Percentiles rank a stretch among this genome's conserved stretches.
phyloP scores from a whole-genome alignment of 352 stramenopile genomes.

The Globisporangium takayamanum region DNA sequence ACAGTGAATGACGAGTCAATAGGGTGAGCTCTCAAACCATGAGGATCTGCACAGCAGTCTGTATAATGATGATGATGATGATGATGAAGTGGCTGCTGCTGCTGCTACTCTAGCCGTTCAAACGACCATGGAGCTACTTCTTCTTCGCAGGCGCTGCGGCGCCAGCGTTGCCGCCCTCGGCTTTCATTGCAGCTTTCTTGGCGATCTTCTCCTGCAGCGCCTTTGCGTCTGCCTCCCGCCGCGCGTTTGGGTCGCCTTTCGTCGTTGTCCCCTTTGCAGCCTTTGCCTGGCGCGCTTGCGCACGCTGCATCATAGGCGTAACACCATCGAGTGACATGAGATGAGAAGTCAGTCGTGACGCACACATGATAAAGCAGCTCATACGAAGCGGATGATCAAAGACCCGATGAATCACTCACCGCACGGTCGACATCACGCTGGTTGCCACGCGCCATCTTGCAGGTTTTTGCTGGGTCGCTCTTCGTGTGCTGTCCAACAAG shows the following conservation, averaged over 20 bases:
- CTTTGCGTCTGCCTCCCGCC: slow-evolving; percentile 67
- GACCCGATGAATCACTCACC: slow-evolving; percentile 24
- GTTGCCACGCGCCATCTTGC: slow-evolving; percentile 70
- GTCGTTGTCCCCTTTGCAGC: slow-evolving; percentile 21
- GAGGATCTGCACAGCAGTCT: background rate
- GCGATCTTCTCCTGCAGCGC: slow-evolving; percentile 80
- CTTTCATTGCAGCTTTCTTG: slow-evolving; percentile 60
- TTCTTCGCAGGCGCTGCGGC: slow-evolving; percentile 26
- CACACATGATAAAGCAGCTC: background rate
- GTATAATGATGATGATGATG: slow-evolving; percentile 10
- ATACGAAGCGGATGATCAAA: background rate
- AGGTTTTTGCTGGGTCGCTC: background rate
- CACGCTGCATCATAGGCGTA: slow-evolving; percentile 27
- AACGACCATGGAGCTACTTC: slow-evolving; percentile 10
- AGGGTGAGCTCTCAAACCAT: background rate
- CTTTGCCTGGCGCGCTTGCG: slow-evolving; percentile 64
- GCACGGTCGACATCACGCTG: slow-evolving; percentile 70
- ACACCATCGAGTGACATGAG: background rate
- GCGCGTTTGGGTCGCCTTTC: slow-evolving; percentile 53
- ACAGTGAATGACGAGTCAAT: too few species aligned
- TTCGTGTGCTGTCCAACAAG: background rate
- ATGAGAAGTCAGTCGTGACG: background rate
- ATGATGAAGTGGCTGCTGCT: background rate
- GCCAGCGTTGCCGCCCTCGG: slow-evolving; percentile 32
- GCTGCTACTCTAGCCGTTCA: background rate